A percentile compares a stretch with the other conserved stretches of the same genome.
phyloP scores from a whole-genome alignment of 495 filamentous ascomycete genomes.

The Aspergillus kassunensis region DNA sequence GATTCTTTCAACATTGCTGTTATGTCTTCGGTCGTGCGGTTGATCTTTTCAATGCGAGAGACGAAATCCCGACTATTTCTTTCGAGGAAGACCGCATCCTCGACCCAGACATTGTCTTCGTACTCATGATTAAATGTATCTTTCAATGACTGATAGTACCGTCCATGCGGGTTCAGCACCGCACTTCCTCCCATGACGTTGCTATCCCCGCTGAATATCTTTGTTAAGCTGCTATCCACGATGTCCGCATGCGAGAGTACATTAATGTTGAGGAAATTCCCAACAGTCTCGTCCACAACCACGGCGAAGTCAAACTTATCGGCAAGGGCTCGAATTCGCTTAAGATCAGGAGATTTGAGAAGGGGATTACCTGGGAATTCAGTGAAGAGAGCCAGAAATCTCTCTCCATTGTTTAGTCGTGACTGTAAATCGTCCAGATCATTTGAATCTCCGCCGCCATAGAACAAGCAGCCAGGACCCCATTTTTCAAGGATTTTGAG shows the following conservation, averaged over 20 bases:
- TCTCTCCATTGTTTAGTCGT: conserved; percentile 67
- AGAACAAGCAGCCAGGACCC: conserved; percentile 86
- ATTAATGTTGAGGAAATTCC: conserved; percentile 93
- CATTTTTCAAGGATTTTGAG: conserved; percentile 94
- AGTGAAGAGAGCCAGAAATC: conserved; percentile 81
- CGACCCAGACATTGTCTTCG: conserved; percentile 89
- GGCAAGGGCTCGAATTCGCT: conserved; percentile 72
- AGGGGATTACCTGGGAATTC: conserved; percentile 94
- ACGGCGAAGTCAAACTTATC: conserved; percentile 85
- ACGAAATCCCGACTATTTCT: conserved; percentile 93
- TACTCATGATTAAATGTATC: conserved; percentile 56
- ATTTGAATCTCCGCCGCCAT: conserved; percentile 73
- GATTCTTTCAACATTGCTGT: conserved; percentile 62
- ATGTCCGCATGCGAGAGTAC: conserved; percentile 86
- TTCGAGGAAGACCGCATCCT: conserved; percentile 92
- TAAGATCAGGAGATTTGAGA: conserved; percentile 76
- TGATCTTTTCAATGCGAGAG: conserved; percentile 76
- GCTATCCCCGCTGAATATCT: conserved; percentile 93
- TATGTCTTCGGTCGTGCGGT: conserved; percentile 79
- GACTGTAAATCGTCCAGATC: conserved; percentile 85
- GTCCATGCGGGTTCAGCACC: conserved; percentile 76
- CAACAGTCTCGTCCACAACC: conserved; percentile 92
- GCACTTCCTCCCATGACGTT: conserved; percentile 96
- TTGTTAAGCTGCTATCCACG: conserved; percentile 90
- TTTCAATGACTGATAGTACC: conserved; percentile 67